A percentile compares a stretch with the other conserved stretches of the same genome.
Evolutionary conservation across 306 rosid genomes (phyloP).

Genomic region (Vicia villosa): DNA sequence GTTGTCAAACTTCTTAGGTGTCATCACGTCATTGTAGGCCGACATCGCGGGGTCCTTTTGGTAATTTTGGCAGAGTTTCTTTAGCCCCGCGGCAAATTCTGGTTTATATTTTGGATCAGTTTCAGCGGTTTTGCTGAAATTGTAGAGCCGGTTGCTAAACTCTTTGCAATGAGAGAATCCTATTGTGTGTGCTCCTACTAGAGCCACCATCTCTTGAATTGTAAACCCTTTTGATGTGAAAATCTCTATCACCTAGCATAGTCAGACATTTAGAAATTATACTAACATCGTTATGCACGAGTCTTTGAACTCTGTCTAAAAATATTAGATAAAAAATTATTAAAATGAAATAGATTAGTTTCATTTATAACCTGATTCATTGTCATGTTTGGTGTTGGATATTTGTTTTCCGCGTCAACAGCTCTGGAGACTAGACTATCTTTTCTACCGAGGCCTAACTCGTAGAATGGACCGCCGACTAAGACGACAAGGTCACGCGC

Average conservation of each 20-base stretch:
- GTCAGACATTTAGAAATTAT: neutral
- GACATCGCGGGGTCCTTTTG: constrained; percentile 30
- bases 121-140: constrained; percentile 38
- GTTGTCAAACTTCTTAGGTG: constrained; percentile 54
- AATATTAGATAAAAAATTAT: neutral
- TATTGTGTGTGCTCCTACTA: constrained; percentile 50
- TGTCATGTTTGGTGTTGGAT: constrained; percentile 45
- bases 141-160: constrained; percentile 43
- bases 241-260: constrained; percentile 3
- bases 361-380: constrained; percentile 1
- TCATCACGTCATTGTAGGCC: constrained; percentile 53
- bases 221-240: constrained; percentile 37
- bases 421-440: constrained; percentile 41
- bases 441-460: constrained; percentile 42
- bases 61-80: constrained; percentile 45
- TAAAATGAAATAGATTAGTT: neutral
- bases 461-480: constrained; percentile 47
- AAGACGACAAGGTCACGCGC: constrained; percentile 39
- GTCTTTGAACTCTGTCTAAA: neutral
- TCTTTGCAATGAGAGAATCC: constrained; percentile 56
- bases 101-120: constrained; percentile 37
- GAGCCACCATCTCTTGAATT: constrained; percentile 51
- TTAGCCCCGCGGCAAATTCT: constrained; percentile 41
- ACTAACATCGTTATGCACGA: no score
- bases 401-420: neutral